phyloP scores from a whole-genome alignment of 805 yeast genomes.

The Yamadazyma kitorensis region DNA sequence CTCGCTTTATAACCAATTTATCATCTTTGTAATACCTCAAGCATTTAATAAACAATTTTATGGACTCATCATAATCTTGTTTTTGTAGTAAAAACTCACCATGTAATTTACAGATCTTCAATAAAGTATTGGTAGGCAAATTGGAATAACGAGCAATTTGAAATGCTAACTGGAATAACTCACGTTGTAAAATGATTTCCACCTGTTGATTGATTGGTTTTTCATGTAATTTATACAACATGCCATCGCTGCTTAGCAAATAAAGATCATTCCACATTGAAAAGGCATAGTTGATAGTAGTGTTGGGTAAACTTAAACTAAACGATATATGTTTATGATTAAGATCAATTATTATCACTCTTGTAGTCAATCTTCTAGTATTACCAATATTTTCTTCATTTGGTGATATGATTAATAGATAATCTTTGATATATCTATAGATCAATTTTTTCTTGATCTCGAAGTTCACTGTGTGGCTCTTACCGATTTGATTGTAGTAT shows the following conservation, averaged over 20 bases:
- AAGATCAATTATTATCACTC: slow-evolving; percentile 66
- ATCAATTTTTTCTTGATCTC: slow-evolving; percentile 55
- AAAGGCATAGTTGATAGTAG: slow-evolving; percentile 56
- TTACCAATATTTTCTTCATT: slow-evolving; percentile 22
- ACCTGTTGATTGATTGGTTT: slow-evolving; percentile 66
- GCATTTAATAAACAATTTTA: slow-evolving; percentile 64
- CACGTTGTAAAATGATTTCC: slow-evolving; percentile 63
- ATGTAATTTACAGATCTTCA: slow-evolving; percentile 40
- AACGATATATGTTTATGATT: slow-evolving; percentile 68
- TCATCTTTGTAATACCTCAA: slow-evolving; percentile 20
- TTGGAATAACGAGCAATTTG: slow-evolving; percentile 51
- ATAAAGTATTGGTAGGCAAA: slow-evolving; percentile 26
- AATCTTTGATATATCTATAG: slow-evolving; percentile 45
- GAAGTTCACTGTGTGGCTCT: slow-evolving; percentile 52
- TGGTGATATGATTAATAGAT: slow-evolving; percentile 60
- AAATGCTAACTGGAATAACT: slow-evolving; percentile 70
- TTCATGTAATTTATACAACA: slow-evolving; percentile 65
- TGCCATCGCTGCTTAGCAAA: slow-evolving; percentile 71
- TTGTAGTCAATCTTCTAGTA: slow-evolving; percentile 39
- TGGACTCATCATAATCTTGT: slow-evolving; percentile 65
- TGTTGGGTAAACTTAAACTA: slow-evolving; percentile 62
- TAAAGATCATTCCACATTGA: slow-evolving; percentile 54
- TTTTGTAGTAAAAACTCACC: slow-evolving; percentile 72
- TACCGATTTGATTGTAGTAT: slow-evolving; percentile 56
- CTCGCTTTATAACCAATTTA: slow-evolving; percentile 10